A percentile compares a stretch with the other conserved stretches of the same genome.
Conservation (phyloP, 1,139 yeast genomes). For the Yamadazyma spencermartinsiae region DNA sequence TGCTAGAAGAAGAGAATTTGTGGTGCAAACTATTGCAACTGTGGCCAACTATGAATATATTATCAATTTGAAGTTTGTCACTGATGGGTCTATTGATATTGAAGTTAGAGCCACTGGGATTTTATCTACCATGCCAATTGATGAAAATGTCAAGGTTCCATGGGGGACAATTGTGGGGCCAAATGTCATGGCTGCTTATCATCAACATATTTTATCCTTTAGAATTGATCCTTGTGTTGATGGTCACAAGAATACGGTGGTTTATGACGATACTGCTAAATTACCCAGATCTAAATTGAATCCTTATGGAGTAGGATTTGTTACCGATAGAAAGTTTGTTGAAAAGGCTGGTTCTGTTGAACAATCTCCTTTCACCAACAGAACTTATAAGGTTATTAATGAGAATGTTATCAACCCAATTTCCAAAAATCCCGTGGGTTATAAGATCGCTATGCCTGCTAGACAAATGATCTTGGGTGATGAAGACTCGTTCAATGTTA, state of each 20-base stretch:
- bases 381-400: slow-evolving; percentile 77
- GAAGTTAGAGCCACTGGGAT: slow-evolving; percentile 92
- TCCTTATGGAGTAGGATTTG: slow-evolving; percentile 76
- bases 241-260: slow-evolving; percentile 79
- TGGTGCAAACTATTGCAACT: slow-evolving; percentile 83
- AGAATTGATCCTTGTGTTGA: slow-evolving; percentile 88
- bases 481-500: slow-evolving; percentile 58
- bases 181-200: slow-evolving; percentile 84
- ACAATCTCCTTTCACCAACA: slow-evolving; percentile 73
- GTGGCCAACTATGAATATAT: slow-evolving; percentile 91
- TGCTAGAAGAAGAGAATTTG: slow-evolving; percentile 83
- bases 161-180: slow-evolving; percentile 89
- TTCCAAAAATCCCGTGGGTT: slow-evolving; percentile 78
- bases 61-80: slow-evolving; percentile 73
- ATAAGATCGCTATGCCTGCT: slow-evolving; percentile 77
- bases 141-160: slow-evolving; percentile 68
- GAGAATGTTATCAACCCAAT: slow-evolving; percentile 76
- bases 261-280: slow-evolving; percentile 70
- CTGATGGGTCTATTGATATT: slow-evolving; percentile 79
- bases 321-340: slow-evolving; percentile 60
- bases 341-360: slow-evolving; percentile 75
- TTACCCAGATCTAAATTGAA: slow-evolving; percentile 60
- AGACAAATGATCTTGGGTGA: slow-evolving; percentile 74
- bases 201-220: slow-evolving; percentile 82
- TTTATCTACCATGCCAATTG: slow-evolving; percentile 80